Percentiles rank a stretch among this genome's conserved stretches.
phyloP scores from a whole-genome alignment of 2,329 filamentous ascomycete genomes.

The Fusarium sulawesiense region DNA sequence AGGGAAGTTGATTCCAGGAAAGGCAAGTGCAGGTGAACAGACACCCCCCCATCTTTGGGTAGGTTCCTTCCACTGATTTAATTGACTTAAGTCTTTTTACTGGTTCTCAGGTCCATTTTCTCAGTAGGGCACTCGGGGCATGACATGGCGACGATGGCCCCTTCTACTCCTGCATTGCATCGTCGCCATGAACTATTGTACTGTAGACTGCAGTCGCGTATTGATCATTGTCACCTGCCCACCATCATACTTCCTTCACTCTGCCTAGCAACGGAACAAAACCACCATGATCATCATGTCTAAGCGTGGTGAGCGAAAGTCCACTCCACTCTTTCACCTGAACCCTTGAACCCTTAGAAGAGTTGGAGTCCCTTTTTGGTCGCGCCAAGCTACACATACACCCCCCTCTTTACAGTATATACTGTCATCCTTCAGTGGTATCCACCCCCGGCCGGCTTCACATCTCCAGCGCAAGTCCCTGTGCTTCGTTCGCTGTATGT shows the following conservation, averaged over 20 bases:
- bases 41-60: not conserved
- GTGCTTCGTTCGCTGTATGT: not conserved
- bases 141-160: not conserved
- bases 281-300: slow-evolving; percentile 15
- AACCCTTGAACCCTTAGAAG: slow-evolving; percentile 28
- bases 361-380: not conserved
- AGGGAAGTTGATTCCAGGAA: not conserved
- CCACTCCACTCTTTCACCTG: slow-evolving; percentile 24
- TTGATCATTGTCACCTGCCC: slow-evolving; percentile 36
- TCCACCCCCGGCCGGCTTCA: slow-evolving; percentile 21
- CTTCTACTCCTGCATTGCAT: slow-evolving; percentile 7
- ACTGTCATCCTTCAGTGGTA: not conserved
- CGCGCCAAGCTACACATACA: slow-evolving; percentile 13
- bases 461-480: slow-evolving; percentile 11
- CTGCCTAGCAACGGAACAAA: slow-evolving; percentile 1
- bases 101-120: not conserved
- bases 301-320: slow-evolving; percentile 8
- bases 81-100: not conserved
- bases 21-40: not conserved
- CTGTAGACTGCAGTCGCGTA: not conserved
- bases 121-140: not conserved
- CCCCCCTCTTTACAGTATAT: slow-evolving; percentile 3
- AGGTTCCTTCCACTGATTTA: not conserved
- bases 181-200: slow-evolving; percentile 14
- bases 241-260: slow-evolving; percentile 4